phyloP scores from a whole-genome alignment of 306 rosid species.

The Hippophae rhamnoides region DNA sequence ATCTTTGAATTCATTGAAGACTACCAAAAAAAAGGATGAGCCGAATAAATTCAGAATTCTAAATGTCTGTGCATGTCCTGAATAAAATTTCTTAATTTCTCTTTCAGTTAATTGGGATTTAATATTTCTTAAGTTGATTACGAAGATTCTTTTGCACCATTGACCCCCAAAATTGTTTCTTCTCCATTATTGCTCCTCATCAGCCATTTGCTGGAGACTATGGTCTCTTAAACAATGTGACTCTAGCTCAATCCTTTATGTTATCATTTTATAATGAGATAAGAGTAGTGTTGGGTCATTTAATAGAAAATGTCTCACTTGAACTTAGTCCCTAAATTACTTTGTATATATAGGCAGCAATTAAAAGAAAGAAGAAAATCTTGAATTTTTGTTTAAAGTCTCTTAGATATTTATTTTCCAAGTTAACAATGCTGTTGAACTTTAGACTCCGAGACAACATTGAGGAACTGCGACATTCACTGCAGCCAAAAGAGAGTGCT shows the following conservation, averaged over 20 bases:
- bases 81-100: background rate
- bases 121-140: background rate
- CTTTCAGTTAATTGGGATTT: background rate
- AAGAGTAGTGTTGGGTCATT: background rate
- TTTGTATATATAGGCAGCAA: too few relatives aligned
- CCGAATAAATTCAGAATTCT: background rate
- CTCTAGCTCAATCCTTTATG: background rate
- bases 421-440: slow-evolving; percentile 18
- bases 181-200: background rate
- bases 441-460: slow-evolving; percentile 83
- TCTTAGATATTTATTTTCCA: slow-evolving; percentile 4
- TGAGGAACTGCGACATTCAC: slow-evolving; percentile 71
- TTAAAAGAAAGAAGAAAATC: background rate
- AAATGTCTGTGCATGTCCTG: background rate
- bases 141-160: background rate
- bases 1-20: background rate
- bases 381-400: background rate
- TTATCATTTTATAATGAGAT: background rate
- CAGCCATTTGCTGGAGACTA: background rate
- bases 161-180: background rate
- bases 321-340: background rate
- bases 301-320: background rate
- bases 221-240: background rate
- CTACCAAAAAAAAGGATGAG: too few relatives aligned
- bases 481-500: slow-evolving; percentile 87